Conservation (phyloP, 352 stramenopile species). For the Globisporangium cystogenes region DNA sequence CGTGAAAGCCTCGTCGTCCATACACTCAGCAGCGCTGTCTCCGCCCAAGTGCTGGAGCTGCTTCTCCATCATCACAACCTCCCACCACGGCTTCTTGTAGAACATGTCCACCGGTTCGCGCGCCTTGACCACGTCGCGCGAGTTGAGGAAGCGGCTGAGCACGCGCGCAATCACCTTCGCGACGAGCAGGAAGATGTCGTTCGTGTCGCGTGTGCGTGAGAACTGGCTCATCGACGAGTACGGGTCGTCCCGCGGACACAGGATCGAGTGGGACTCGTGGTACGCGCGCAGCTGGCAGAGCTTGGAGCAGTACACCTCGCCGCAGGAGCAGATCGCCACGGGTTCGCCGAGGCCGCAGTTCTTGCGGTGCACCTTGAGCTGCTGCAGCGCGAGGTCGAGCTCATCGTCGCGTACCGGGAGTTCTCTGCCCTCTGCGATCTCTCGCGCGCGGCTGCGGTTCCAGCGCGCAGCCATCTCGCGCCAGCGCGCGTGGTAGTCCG, state of each 20-base stretch:
- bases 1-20: too few species aligned
- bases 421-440: background rate
- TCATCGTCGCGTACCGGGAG: slow-evolving; percentile 16
- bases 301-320: slow-evolving; percentile 83
- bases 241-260: slow-evolving; percentile 62
- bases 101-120: slow-evolving; percentile 84
- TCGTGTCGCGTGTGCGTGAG: slow-evolving; percentile 76
- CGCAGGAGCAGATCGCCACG: slow-evolving; percentile 43
- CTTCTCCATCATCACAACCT: slow-evolving; percentile 43
- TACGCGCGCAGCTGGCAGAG: slow-evolving; percentile 62
- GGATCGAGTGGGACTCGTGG: slow-evolving; percentile 67
- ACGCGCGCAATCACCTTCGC: slow-evolving; percentile 82
- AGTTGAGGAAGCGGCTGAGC: slow-evolving; percentile 48
- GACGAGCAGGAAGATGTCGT: slow-evolving; percentile 90
- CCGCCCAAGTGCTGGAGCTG: slow-evolving; percentile 1
- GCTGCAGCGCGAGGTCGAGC: slow-evolving; percentile 36
- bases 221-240: slow-evolving; percentile 64
- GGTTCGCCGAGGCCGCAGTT: slow-evolving; percentile 42
- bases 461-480: slow-evolving; percentile 29
- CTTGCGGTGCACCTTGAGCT: slow-evolving; percentile 35
- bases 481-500: slow-evolving; percentile 45
- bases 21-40: background rate
- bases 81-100: slow-evolving; percentile 90
- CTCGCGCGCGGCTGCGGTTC: slow-evolving; percentile 6
- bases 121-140: slow-evolving; percentile 46